Percentiles rank a stretch among this genome's conserved stretches.
Conservation (phyloP, 148 eudicot species). For the Amaranthus cruentus region DNA sequence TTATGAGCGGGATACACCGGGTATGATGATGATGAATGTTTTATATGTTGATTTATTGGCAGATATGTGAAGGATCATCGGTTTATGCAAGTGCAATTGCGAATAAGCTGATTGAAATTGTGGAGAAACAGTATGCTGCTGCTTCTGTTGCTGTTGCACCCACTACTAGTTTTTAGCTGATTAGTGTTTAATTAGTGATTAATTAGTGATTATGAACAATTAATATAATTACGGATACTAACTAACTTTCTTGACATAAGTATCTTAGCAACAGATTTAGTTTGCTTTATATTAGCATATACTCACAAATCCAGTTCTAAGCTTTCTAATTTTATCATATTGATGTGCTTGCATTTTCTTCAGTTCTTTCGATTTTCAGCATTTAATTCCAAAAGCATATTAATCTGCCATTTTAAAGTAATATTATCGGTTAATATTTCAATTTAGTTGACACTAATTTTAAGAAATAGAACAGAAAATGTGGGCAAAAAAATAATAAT, state of each 20-base stretch:
- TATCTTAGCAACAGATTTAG: not conserved
- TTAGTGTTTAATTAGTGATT: not conserved
- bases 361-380: too few relatives aligned
- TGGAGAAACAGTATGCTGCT: constrained; percentile 62
- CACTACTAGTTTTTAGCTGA: constrained; percentile 19
- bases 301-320: too few relatives aligned
- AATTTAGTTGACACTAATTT: too few relatives aligned
- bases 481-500: too few relatives aligned
- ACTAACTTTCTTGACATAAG: constrained; percentile 13
- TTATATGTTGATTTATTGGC: constrained; percentile 14
- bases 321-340: too few relatives aligned
- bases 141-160: constrained; percentile 31
- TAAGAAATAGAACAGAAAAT: too few relatives aligned
- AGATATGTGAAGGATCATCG: constrained; percentile 88
- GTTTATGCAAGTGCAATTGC: constrained; percentile 97
- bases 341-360: too few relatives aligned
- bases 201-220: not conserved
- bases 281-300: not conserved
- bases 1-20: too few relatives aligned
- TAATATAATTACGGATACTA: constrained; percentile 6
- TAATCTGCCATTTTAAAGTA: too few relatives aligned
- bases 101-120: constrained; percentile 75
- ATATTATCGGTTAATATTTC: too few relatives aligned
- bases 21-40: not conserved
- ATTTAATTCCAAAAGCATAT: too few relatives aligned